Percentiles rank a stretch among this genome's conserved stretches.
phyloP scores from a whole-genome alignment of 2,329 filamentous ascomycete species.

The Fusarium nematophilum region DNA sequence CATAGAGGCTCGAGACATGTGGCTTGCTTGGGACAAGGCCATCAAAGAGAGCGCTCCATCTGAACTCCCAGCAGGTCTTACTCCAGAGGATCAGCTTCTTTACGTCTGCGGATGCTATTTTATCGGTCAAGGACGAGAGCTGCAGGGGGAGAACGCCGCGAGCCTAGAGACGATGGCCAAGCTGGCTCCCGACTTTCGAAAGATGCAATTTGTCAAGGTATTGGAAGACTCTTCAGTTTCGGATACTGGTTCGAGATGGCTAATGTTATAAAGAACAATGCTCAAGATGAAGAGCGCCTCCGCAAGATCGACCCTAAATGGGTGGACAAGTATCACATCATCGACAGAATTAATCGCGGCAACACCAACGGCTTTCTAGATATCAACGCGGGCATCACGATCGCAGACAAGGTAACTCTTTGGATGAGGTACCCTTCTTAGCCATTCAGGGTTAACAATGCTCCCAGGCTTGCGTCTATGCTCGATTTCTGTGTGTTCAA shows the following conservation, averaged over 20 bases:
- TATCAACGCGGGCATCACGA: slow-evolving; percentile 39
- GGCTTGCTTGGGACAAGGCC: slow-evolving; percentile 41
- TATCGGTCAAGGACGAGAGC: neutral
- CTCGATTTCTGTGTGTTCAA: neutral
- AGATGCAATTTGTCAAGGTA: slow-evolving; percentile 7
- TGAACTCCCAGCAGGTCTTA: neutral
- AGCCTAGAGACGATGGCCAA: slow-evolving; percentile 1
- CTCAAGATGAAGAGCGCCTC: neutral
- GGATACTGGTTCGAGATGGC: too few relatives aligned
- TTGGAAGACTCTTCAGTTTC: too few relatives aligned
- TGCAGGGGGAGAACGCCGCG: neutral
- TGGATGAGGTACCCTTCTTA: too few relatives aligned
- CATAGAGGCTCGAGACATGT: slow-evolving; percentile 47
- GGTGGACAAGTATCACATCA: slow-evolving; percentile 8
- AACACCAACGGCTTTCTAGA: slow-evolving; percentile 12
- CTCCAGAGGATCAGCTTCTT: slow-evolving; percentile 3
- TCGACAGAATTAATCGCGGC: slow-evolving; percentile 7
- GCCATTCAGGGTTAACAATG: too few relatives aligned
- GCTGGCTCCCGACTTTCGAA: slow-evolving; percentile 3
- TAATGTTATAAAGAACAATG: too few relatives aligned
- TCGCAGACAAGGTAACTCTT: slow-evolving; percentile 44
- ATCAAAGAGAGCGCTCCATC: neutral
- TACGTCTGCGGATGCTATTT: slow-evolving; percentile 3
- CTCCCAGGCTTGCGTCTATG: slow-evolving; percentile 12
- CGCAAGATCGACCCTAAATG: slow-evolving; percentile 1